Evolutionary conservation across 345 rosid genomes (phyloP), one percentile per base, ranked within the genome.

Genomic region (Populus alba): DNA sequence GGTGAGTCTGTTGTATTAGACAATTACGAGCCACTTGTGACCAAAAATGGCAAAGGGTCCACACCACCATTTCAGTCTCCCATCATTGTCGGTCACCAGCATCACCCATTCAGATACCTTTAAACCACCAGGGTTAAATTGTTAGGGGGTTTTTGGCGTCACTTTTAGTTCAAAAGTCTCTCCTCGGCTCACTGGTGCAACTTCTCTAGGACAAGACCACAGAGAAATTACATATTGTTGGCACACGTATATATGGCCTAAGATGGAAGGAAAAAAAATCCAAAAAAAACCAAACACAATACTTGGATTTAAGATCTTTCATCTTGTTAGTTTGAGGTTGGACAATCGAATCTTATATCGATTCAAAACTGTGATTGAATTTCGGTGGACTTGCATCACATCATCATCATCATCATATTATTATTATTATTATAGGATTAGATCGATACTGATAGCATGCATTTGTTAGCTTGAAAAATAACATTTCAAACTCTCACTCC

Each of bases 51-150:
- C 31, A 2, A 83, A 59, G 15, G 73, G 6, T 72, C 57, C 39
- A 49, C 67, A 62, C 43, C 29, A 12, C 43, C 20, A 53, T 67
- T 71, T 72, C 25, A 22, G 75, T 74, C 82, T 62, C 67, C 70
- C 25, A 68, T 83, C 86, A 72, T 22, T 74, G 66, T 81, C 86
- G 29, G 72, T n/a, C 65, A 67, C 81, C 73, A 18, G 61, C 85
- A 59, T 69, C 66, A 31, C 77, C 83, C 68, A 74, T 73, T 79
- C 77, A 71, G 76, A 70, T 66, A 69, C 45, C 66, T 33, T 10
- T 71, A 18, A 45, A 12, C 51, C 51, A 45, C 5, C 15, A 1
- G 17, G 5, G 17, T 3, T 17, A n/a, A 7, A 35, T 16, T 39
- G 12, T 37, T 23, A 38, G 7, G 37, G 2, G 62, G 31, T 18